Evolutionary conservation across 805 yeast species (phyloP).

Genomic region (Yamadazyma olivae): DNA sequence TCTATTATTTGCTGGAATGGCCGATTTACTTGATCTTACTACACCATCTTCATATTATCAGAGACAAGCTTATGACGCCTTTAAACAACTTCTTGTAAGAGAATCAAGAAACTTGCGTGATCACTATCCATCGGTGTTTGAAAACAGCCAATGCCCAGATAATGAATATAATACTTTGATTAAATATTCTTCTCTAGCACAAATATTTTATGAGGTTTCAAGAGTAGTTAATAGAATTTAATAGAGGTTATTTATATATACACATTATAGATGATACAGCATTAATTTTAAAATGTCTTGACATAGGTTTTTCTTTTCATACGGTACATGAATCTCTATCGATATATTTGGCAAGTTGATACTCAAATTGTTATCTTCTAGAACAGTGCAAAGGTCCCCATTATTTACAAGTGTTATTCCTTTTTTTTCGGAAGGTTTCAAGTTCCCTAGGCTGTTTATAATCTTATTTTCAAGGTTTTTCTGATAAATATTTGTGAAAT

Average conservation of each 20-base stretch:
- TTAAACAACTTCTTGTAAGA: constrained; percentile 16
- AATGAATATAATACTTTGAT: constrained; percentile 13
- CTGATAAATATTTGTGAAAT: constrained; percentile 3
- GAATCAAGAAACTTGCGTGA: constrained; percentile 19
- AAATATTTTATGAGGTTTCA: constrained; percentile 16
- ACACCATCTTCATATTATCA: constrained; percentile 13
- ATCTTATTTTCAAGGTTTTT: constrained; percentile 14
- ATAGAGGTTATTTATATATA: constrained; percentile 4
- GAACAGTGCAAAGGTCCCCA: too few species aligned
- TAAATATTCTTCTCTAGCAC: constrained; percentile 19
- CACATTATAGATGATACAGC: constrained; percentile 7
- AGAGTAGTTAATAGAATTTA: constrained; percentile 16
- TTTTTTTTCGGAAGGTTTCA: too few species aligned
- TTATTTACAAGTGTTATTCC: constrained; percentile 3
- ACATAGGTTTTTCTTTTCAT: constrained; percentile 16
- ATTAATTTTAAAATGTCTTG: constrained; percentile 10
- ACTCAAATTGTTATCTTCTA: constrained; percentile 9
- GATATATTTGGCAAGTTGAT: constrained; percentile 16
- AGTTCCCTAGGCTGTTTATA: constrained; percentile 7
- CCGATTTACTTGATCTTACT: constrained; percentile 20
- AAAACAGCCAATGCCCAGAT: constrained; percentile 9
- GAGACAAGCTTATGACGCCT: constrained; percentile 15
- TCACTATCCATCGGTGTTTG: constrained; percentile 7
- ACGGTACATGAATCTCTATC: constrained; percentile 13
- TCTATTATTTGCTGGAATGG: constrained; percentile 23